Percentiles rank a stretch among this genome's conserved stretches.
Evolutionary conservation across 1,284 basidiomycete genomes (phyloP).

Genomic region (Cystobasidium pallidum): DNA sequence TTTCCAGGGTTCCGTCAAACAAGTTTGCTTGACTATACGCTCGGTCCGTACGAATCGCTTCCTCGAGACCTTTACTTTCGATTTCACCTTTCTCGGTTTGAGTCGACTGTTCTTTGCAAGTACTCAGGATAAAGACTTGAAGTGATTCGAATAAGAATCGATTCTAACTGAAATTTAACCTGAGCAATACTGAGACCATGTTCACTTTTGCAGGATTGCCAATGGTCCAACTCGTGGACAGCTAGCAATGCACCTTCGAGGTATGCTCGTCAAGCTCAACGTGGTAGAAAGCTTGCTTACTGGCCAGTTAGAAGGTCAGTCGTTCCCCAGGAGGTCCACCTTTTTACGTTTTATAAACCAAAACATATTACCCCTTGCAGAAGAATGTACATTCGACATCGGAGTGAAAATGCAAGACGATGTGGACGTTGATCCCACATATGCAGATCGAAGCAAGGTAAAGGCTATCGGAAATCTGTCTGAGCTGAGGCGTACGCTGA

Average conservation of each 20-base stretch:
- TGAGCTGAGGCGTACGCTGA: background rate
- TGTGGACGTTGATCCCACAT: constrained; percentile 60
- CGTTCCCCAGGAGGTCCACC: constrained; percentile 57
- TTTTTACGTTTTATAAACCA: background rate
- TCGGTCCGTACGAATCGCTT: constrained; percentile 59
- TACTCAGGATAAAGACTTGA: constrained; percentile 57
- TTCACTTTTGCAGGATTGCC: constrained; percentile 63
- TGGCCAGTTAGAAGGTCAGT: constrained; percentile 58
- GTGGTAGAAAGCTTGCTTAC: constrained; percentile 78
- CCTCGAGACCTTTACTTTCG: constrained; percentile 68
- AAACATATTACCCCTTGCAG: constrained; percentile 56
- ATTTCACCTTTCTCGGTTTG: constrained; percentile 66
- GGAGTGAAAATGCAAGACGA: constrained; percentile 78
- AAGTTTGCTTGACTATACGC: constrained; percentile 25
- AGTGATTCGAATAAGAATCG: too few relatives aligned
- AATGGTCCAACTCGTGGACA: constrained; percentile 67
- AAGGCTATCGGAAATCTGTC: background rate
- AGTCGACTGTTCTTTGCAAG: constrained; percentile 73
- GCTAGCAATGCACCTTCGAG: constrained; percentile 77
- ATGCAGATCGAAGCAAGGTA: constrained; percentile 33
- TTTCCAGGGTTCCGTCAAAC: constrained; percentile 40
- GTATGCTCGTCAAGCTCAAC: constrained; percentile 79
- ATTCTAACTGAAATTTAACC: too few relatives aligned
- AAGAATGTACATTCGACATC: constrained; percentile 78
- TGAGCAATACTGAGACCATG: too few relatives aligned